Base-by-base conservation (phyloP, 2,329 filamentous ascomycete species). In the Fusarium subtropicale region DNA sequence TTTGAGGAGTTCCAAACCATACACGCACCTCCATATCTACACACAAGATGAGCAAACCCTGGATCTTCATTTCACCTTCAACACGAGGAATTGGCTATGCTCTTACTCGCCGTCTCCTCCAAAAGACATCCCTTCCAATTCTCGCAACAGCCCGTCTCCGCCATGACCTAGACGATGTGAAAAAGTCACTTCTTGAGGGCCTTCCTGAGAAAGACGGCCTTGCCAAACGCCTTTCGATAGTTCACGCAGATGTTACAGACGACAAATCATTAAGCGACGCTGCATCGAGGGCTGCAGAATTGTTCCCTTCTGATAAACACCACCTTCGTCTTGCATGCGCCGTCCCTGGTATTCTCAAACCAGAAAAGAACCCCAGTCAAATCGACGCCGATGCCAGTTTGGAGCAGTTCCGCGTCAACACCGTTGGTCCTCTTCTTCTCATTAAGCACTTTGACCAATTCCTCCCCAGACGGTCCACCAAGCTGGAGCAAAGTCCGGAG, bases 401-500 rank as follows among this genome's bases (percentile, higher is more conserved):
- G n/a, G 80, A 88, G 46, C 93, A 88, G n/a, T 90, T 93, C 78
- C 84, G 85, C 54, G 87, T 92, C 62, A 97, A 96, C 77, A 84
- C 89, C 0, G 81, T 96, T 4, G 92, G 92, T 0, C 91, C 92
- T 1, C 82, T 96, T 74, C 82, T 96, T 56, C 84, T 95, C 59
- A 86, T 92, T 75, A 96, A 96, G 79, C 88, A 93, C 78, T 92
- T 96, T 72, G 83, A 84, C 1, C 81, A 81, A 1, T 90, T 94
- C 73, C 82, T 96, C 5, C 92, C 92, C 2, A 85, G 82, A 18
- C 89, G 87, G 69, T 77, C 82, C 7, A 82, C 84, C 0, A 66
- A 78, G 8, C 69, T 85, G 7, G 16, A 76, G 74, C n/a, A 64
- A 64, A 60, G 67, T 11, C 64, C 65, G 1, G 45, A 58, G 5